Evolutionary conservation across 306 rosid genomes (phyloP).

Genomic region (Betula pendula): DNA sequence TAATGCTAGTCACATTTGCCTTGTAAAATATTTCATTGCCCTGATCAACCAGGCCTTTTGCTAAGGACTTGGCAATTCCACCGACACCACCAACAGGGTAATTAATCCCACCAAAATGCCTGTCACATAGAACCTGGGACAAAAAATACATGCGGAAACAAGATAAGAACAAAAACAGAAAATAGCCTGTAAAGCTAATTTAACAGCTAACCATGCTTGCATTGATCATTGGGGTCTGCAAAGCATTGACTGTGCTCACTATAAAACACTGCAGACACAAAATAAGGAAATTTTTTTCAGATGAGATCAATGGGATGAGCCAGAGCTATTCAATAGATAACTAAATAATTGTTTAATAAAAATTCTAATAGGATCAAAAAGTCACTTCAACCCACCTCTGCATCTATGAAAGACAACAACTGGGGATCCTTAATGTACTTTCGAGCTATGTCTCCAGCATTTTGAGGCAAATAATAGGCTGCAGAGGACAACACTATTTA

Average conservation of each 20-base stretch:
- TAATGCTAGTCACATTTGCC: slow-evolving; percentile 80
- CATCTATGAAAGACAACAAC: slow-evolving; percentile 89
- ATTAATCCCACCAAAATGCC: slow-evolving; percentile 95
- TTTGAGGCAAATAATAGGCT: slow-evolving; percentile 94
- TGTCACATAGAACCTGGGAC: slow-evolving; percentile 84
- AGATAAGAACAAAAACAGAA: slow-evolving; percentile 13
- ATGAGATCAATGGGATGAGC: slow-evolving; percentile 14
- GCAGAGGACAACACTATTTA: slow-evolving; percentile 34
- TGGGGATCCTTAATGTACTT: slow-evolving; percentile 77
- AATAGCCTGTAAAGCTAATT: slow-evolving; percentile 1
- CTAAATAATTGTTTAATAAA: slow-evolving; percentile 19
- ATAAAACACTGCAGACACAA: slow-evolving; percentile 77
- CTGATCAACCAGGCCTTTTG: slow-evolving; percentile 72
- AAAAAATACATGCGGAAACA: slow-evolving; percentile 8
- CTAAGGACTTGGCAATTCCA: slow-evolving; percentile 87
- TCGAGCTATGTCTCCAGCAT: slow-evolving; percentile 91
- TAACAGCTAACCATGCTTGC: slow-evolving; percentile 80
- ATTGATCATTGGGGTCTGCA: slow-evolving; percentile 98
- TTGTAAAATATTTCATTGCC: slow-evolving; percentile 86
- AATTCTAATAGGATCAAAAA: slow-evolving; percentile 24
- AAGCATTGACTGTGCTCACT: slow-evolving; percentile 91
- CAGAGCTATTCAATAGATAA: slow-evolving; percentile 12
- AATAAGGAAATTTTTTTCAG: slow-evolving; percentile 8
- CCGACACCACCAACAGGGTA: slow-evolving; percentile 95
- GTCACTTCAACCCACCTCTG: slow-evolving; percentile 66